Conservation (phyloP, 345 rosid genomes). For the Murraya paniculata region DNA sequence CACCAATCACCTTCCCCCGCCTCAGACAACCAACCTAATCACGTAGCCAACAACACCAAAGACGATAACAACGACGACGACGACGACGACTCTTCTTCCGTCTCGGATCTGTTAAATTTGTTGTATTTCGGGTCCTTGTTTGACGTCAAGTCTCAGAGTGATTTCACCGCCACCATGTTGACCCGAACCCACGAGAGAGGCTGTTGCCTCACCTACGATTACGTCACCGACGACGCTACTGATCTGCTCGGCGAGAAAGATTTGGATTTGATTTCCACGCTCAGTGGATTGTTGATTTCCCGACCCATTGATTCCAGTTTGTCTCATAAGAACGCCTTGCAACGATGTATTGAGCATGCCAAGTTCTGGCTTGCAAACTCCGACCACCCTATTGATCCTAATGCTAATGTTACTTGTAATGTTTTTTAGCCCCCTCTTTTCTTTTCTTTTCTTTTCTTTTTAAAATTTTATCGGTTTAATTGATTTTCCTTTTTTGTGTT, state of each 20-base stretch:
- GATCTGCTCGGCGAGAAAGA: constrained; percentile 83
- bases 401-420: constrained; percentile 60
- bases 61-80: background rate
- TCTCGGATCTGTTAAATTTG: constrained; percentile 67
- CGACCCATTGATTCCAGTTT: constrained; percentile 75
- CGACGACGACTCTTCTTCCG: constrained; percentile 20
- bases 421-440: background rate
- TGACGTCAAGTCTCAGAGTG: constrained; percentile 78
- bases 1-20: constrained; percentile 7
- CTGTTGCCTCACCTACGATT: constrained; percentile 86
- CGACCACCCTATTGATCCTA: constrained; percentile 52
- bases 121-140: constrained; percentile 81
- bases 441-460: background rate
- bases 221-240: constrained; percentile 87
- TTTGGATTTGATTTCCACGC: constrained; percentile 67
- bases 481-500: background rate
- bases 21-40: background rate
- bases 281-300: constrained; percentile 61
- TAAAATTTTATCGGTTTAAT: background rate
- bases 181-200: constrained; percentile 87
- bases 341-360: constrained; percentile 69
- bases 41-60: background rate
- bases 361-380: constrained; percentile 73
- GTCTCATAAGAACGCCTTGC: constrained; percentile 80
- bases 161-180: constrained; percentile 70